Evolutionary conservation across 192 early-diverging fungal species (phyloP).

Genomic region (Rhizophagus sp.): DNA sequence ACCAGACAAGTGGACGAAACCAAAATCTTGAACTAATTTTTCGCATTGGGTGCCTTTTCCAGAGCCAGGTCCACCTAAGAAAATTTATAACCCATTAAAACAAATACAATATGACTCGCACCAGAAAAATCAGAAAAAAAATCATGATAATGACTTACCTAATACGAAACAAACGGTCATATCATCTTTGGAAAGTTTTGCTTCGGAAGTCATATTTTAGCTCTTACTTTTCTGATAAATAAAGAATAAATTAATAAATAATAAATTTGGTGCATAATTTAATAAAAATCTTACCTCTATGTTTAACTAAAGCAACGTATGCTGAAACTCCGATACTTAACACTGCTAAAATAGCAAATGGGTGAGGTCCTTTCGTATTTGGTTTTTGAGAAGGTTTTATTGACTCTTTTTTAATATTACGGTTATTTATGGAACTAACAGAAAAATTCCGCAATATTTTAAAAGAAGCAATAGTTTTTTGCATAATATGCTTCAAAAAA

Average conservation of each 20-base stretch:
- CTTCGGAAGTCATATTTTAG: not conserved
- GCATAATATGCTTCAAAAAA: not conserved
- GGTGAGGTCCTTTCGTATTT: not conserved
- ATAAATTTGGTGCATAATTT: not conserved
- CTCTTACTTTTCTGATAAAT: not conserved
- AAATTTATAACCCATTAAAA: not conserved
- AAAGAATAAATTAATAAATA: too few species aligned
- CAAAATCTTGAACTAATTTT: constrained; percentile 84
- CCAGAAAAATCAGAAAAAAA: not conserved
- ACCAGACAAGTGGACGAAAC: constrained; percentile 94
- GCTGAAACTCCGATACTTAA: not conserved
- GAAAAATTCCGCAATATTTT: not conserved
- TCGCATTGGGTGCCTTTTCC: constrained; percentile 98
- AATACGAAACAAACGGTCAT: constrained; percentile 29
- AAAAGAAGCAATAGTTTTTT: not conserved
- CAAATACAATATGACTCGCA: not conserved
- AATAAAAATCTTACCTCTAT: not conserved
- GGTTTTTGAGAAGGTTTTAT: constrained; percentile 8
- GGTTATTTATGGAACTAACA: not conserved
- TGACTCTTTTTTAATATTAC: not conserved
- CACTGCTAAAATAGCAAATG: not conserved
- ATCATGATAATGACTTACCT: constrained; percentile 2
- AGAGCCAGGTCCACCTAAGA: constrained; percentile 70
- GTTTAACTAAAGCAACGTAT: not conserved
- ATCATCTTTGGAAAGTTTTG: constrained; percentile 12